These are phyloP conservation scores for Trichoderma afroharzianum DNA, from an alignment of 2,329 filamentous ascomycete genomes.

Conservation along the genomic window DNA sequence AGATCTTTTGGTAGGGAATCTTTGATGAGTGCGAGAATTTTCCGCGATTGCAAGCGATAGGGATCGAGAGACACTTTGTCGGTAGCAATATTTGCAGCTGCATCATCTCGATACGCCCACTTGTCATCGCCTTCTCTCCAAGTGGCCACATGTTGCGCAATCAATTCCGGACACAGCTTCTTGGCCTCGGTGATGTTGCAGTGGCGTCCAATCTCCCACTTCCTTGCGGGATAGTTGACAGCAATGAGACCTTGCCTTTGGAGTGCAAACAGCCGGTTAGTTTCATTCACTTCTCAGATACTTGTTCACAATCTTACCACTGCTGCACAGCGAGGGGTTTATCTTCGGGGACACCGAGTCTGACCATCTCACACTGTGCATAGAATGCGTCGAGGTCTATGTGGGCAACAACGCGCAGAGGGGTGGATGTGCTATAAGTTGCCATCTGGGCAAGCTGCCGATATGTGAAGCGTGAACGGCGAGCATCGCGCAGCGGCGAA, in stretches of 20 bases:
- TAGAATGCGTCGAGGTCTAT: constrained; percentile 98
- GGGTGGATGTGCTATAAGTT: constrained; percentile 66
- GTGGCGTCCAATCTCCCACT: constrained; percentile 74
- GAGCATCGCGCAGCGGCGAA: constrained; percentile 27
- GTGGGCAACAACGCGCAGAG: constrained; percentile 83
- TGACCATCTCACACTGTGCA: constrained; percentile 90
- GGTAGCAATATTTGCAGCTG: constrained; percentile 72
- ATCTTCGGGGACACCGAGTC: constrained; percentile 69
- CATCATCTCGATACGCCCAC: constrained; percentile 87
- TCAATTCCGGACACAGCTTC: constrained; percentile 79
- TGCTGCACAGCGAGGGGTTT: constrained; percentile 89
- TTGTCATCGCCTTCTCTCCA: constrained; percentile 88
- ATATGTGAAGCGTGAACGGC: constrained; percentile 74
- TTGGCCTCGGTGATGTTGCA: constrained; percentile 76
- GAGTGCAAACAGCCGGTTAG: not conserved
- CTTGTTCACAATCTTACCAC: constrained; percentile 53
- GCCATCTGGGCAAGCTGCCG: constrained; percentile 76
- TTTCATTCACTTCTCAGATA: too few species aligned
- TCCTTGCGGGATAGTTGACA: constrained; percentile 88
- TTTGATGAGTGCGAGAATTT: constrained; percentile 76
- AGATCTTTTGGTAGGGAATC: constrained; percentile 61
- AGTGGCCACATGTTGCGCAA: constrained; percentile 89
- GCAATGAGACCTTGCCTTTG: constrained; percentile 89
- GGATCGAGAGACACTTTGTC: constrained; percentile 95
- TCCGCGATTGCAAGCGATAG: constrained; percentile 79